Evolutionary conservation across 164 flowering plant species (phyloP).

Genomic region (Stephania yunnanensis): DNA sequence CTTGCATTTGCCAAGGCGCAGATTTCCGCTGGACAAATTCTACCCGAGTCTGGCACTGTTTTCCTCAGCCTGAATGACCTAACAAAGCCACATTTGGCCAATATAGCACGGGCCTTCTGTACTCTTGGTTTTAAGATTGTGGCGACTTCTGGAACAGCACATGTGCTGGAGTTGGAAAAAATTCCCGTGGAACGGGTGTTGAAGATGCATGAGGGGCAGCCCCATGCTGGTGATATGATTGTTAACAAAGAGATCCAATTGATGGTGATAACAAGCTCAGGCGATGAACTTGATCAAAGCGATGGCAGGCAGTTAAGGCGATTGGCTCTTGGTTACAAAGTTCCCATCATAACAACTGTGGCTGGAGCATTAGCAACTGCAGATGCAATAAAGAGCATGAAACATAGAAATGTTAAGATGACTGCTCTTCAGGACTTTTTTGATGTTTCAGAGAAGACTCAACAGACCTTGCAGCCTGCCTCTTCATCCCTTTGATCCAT

Average conservation of each 20-base stretch:
- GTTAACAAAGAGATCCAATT: conserved; percentile 81
- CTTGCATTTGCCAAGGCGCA: conserved; percentile 88
- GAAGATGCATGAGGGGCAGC: conserved; percentile 93
- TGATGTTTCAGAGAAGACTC: conserved; percentile 19
- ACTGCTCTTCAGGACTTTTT: conserved; percentile 84
- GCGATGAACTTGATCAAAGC: conserved; percentile 70
- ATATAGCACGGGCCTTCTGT: conserved; percentile 61
- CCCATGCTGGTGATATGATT: conserved; percentile 87
- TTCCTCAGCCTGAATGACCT: conserved; percentile 79
- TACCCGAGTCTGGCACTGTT: conserved; percentile 74
- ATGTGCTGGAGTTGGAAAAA: conserved; percentile 59
- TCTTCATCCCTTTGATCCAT: conserved; percentile 22
- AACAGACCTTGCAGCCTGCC: conserved; percentile 41
- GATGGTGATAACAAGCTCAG: conserved; percentile 95
- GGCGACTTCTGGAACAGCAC: conserved; percentile 83
- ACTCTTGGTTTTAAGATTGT: conserved; percentile 62
- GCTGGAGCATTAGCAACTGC: conserved; percentile 81
- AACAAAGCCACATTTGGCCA: conserved; percentile 65
- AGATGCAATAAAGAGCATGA: conserved; percentile 74
- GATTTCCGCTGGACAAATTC: conserved; percentile 91
- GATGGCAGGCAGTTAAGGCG: conserved; percentile 80
- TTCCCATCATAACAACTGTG: conserved; percentile 83
- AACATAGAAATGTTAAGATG: conserved; percentile 52
- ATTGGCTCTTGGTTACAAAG: conserved; percentile 85
- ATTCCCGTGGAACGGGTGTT: conserved; percentile 68